phyloP scores from a whole-genome alignment of 768 basidiomycete genomes.

The Mycena amicta region DNA sequence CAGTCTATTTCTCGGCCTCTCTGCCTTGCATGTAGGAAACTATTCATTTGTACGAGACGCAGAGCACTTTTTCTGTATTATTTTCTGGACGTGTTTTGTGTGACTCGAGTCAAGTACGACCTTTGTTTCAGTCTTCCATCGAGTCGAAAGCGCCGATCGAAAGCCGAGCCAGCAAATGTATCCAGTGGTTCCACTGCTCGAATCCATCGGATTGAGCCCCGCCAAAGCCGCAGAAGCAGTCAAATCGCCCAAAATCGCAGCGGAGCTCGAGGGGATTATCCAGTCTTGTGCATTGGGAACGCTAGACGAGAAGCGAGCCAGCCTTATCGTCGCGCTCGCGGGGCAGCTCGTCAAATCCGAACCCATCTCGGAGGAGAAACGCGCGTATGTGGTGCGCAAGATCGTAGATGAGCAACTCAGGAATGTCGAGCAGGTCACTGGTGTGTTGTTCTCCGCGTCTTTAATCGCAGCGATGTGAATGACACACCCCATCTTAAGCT shows the following conservation, averaged over 20 bases:
- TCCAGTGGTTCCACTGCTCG: constrained; percentile 56
- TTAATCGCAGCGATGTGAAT: too few relatives aligned
- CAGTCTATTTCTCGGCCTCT: neutral
- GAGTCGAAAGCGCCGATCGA: neutral
- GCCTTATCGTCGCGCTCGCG: constrained; percentile 68
- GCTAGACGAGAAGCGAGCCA: constrained; percentile 78
- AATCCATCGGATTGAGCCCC: constrained; percentile 73
- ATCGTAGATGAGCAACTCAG: constrained; percentile 77
- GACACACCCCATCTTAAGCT: constrained; percentile 43
- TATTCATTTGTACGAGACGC: neutral
- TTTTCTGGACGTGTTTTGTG: neutral
- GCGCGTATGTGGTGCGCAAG: constrained; percentile 62
- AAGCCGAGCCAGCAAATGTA: constrained; percentile 25
- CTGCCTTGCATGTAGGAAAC: neutral
- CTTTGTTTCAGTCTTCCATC: neutral
- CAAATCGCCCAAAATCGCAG: constrained; percentile 77
- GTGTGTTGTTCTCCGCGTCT: constrained; percentile 45
- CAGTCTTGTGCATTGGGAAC: constrained; percentile 50
- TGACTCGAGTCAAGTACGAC: neutral
- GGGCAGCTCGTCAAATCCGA: constrained; percentile 59
- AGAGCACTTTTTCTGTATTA: neutral
- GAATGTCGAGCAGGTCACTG: constrained; percentile 83
- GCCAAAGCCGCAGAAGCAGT: constrained; percentile 82
- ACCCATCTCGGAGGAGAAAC: constrained; percentile 52
- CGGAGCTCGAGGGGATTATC: constrained; percentile 70